Conservation (phyloP, 331 rosid species). For the Quercus phellos region DNA sequence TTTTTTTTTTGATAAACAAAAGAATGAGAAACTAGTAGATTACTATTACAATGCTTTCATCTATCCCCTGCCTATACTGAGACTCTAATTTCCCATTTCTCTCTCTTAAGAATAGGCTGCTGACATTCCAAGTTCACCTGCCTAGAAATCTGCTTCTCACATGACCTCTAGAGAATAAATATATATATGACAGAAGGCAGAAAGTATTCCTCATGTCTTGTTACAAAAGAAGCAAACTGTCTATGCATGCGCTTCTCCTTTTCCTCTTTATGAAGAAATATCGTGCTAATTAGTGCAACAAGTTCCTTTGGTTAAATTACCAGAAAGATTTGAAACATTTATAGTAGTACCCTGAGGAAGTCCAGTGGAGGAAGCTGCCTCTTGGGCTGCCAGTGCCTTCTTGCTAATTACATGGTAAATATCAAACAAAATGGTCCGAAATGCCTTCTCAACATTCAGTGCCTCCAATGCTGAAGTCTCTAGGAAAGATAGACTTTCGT, state of each 20-base stretch:
- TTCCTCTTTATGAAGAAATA: slow-evolving; percentile 8
- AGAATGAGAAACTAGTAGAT: neutral
- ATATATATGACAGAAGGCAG: slow-evolving; percentile 15
- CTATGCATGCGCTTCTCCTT: slow-evolving; percentile 10
- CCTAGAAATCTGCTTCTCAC: slow-evolving; percentile 16
- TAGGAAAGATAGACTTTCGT: slow-evolving; percentile 64
- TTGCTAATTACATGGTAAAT: slow-evolving; percentile 76
- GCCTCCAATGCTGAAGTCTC: slow-evolving; percentile 94
- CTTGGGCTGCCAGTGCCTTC: slow-evolving; percentile 87
- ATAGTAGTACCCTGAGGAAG: slow-evolving; percentile 81
- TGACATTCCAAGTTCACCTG: slow-evolving; percentile 19
- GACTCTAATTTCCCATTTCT: slow-evolving; percentile 21
- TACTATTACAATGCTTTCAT: slow-evolving; percentile 19
- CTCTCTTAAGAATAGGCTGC: slow-evolving; percentile 13
- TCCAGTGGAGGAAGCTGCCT: slow-evolving; percentile 51
- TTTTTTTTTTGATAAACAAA: neutral
- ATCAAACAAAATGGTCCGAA: slow-evolving; percentile 77
- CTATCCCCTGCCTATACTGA: slow-evolving; percentile 16
- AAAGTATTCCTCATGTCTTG: slow-evolving; percentile 25
- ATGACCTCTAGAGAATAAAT: slow-evolving; percentile 4
- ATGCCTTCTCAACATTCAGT: slow-evolving; percentile 76
- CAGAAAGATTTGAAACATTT: slow-evolving; percentile 46
- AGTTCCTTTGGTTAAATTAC: slow-evolving; percentile 38
- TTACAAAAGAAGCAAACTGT: slow-evolving; percentile 10
- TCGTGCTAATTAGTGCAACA: slow-evolving; percentile 68